Evolutionary conservation across 495 filamentous ascomycete genomes (phyloP).

Genomic region (Hypoxylon crocopeplum): DNA sequence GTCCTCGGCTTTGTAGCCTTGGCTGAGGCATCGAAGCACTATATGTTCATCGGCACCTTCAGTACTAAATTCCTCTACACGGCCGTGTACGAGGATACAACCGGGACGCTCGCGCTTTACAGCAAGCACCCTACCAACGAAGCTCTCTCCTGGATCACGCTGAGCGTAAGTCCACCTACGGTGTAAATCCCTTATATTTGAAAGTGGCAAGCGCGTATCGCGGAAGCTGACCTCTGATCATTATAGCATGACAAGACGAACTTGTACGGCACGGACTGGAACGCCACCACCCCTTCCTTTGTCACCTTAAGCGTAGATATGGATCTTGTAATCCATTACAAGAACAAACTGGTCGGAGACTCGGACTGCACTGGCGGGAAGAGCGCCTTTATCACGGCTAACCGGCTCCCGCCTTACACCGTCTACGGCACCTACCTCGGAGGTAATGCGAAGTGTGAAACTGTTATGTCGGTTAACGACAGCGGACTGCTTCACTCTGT

Average conservation of each 20-base stretch:
- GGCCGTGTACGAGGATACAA: slow-evolving; percentile 43
- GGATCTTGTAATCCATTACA: slow-evolving; percentile 63
- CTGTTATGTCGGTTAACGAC: slow-evolving; percentile 39
- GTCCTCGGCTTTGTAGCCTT: background rate
- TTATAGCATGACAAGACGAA: slow-evolving; percentile 47
- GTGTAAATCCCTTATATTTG: background rate
- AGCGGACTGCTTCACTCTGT: slow-evolving; percentile 37
- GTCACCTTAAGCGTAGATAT: slow-evolving; percentile 55
- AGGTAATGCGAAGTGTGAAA: slow-evolving; percentile 40
- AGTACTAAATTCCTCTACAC: slow-evolving; percentile 39
- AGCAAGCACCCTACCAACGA: slow-evolving; percentile 29
- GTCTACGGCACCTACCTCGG: slow-evolving; percentile 45
- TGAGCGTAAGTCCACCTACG: slow-evolving; percentile 46
- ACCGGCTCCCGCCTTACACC: slow-evolving; percentile 33
- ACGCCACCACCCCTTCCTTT: slow-evolving; percentile 35
- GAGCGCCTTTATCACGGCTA: slow-evolving; percentile 39
- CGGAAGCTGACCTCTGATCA: slow-evolving; percentile 39
- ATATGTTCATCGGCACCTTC: slow-evolving; percentile 38
- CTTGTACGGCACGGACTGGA: slow-evolving; percentile 41
- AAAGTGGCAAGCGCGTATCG: background rate
- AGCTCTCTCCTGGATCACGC: slow-evolving; percentile 44
- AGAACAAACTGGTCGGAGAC: slow-evolving; percentile 69
- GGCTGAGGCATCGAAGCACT: slow-evolving; percentile 25
- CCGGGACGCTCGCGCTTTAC: slow-evolving; percentile 24
- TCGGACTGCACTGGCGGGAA: slow-evolving; percentile 51